phyloP scores from a whole-genome alignment of 2,329 filamentous ascomycete genomes.

The Monilinia fructigena region DNA sequence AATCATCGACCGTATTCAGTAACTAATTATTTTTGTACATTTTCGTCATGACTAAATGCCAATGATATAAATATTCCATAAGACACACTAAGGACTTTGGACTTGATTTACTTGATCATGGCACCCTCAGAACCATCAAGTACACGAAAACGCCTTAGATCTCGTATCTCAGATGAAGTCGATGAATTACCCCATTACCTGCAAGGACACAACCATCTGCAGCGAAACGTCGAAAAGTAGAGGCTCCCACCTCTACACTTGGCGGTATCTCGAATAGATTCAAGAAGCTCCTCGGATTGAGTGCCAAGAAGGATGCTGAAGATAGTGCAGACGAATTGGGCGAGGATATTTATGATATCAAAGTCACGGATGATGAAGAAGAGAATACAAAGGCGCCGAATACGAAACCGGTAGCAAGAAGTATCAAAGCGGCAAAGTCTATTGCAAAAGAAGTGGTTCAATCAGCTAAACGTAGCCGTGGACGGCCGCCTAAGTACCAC shows the following conservation, averaged over 20 bases:
- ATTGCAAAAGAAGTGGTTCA: background rate
- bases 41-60: background rate
- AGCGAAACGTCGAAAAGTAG: constrained; percentile 22
- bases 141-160: constrained; percentile 22
- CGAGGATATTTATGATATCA: constrained; percentile 22
- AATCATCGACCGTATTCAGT: background rate
- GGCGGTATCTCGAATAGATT: constrained; percentile 5
- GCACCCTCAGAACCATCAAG: constrained; percentile 11
- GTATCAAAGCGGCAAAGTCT: background rate
- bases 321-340: constrained; percentile 20
- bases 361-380: constrained; percentile 24
- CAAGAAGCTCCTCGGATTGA: constrained; percentile 18
- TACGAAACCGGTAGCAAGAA: background rate
- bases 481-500: constrained; percentile 18
- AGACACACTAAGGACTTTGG: background rate
- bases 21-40: background rate
- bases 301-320: constrained; percentile 4
- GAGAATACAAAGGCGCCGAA: constrained; percentile 14
- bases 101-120: constrained; percentile 1
- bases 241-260: constrained; percentile 9
- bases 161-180: constrained; percentile 16
- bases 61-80: constrained; percentile 7
- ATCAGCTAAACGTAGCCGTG: constrained; percentile 7
- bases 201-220: constrained; percentile 15
- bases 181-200: constrained; percentile 24